phyloP scores from a whole-genome alignment of 2,329 filamentous ascomycete species.

The Arachnopeziza araneosa region DNA sequence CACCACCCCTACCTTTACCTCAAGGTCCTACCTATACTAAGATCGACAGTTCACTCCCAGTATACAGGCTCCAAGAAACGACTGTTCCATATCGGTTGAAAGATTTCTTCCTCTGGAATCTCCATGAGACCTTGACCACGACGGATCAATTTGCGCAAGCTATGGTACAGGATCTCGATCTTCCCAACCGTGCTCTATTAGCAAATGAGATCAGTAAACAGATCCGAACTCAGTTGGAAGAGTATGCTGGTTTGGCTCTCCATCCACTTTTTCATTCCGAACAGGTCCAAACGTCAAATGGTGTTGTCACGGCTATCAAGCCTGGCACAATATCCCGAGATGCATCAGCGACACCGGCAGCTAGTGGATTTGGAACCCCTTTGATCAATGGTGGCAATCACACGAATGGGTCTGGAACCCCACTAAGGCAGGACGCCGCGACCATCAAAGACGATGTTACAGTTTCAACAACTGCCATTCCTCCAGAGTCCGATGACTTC shows the following conservation, averaged over 20 bases:
- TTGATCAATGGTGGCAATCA: constrained; percentile 42
- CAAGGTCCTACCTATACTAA: constrained; percentile 50
- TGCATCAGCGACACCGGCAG: constrained; percentile 38
- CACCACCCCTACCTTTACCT: constrained; percentile 58
- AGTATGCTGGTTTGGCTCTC: constrained; percentile 89
- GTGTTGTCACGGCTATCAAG: constrained; percentile 30
- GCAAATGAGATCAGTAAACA: constrained; percentile 84
- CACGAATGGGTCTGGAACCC: constrained; percentile 41
- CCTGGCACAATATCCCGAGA: constrained; percentile 27
- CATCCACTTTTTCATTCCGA: constrained; percentile 81
- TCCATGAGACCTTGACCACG: constrained; percentile 89
- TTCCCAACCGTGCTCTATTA: constrained; percentile 67
- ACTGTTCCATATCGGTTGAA: constrained; percentile 84
- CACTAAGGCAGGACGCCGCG: constrained; percentile 39
- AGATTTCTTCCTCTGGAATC: constrained; percentile 96
- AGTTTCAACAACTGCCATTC: constrained; percentile 61
- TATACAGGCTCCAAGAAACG: constrained; percentile 73
- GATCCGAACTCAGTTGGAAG: constrained; percentile 90
- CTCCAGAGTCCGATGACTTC: constrained; percentile 63
- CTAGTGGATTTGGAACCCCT: constrained; percentile 52
- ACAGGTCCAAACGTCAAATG: constrained; percentile 29
- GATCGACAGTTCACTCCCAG: constrained; percentile 66
- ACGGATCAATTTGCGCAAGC: constrained; percentile 92
- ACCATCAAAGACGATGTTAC: constrained; percentile 43
- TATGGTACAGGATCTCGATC: constrained; percentile 87